Percentiles rank a stretch among this genome's conserved stretches.
phyloP scores from a whole-genome alignment of 768 basidiomycete species.

The Amyloporia xantha region DNA sequence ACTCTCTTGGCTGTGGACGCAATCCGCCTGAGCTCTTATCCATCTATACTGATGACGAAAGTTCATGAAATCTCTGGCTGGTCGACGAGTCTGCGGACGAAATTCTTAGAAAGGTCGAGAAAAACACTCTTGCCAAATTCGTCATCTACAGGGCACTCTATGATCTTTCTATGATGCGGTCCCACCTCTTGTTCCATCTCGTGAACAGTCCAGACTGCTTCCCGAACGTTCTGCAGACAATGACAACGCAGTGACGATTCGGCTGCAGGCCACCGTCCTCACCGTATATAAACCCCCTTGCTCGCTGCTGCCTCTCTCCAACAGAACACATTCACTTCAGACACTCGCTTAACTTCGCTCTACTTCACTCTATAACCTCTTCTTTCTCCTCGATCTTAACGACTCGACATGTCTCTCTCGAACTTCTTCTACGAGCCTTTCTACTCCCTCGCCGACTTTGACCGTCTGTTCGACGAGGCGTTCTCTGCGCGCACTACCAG shows the following conservation, averaged over 20 bases:
- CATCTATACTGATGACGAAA: no score
- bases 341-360: background rate
- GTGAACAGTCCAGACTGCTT: background rate
- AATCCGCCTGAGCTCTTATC: no score
- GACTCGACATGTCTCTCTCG: slow-evolving; percentile 27
- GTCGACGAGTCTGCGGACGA: no score
- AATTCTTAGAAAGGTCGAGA: no score
- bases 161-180: no score
- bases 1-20: no score
- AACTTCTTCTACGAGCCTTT: slow-evolving; percentile 38
- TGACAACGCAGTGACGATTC: background rate
- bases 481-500: slow-evolving; percentile 20
- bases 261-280: no score
- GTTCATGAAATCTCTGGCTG: no score
- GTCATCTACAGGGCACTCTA: no score
- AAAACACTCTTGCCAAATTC: no score
- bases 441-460: slow-evolving; percentile 32
- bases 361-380: background rate
- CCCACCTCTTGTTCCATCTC: no score
- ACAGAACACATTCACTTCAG: background rate
- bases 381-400: slow-evolving; percentile 10
- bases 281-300: background rate
- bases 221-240: background rate
- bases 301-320: background rate
- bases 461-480: slow-evolving; percentile 39